Percentiles rank a stretch among this genome's conserved stretches.
phyloP scores from a whole-genome alignment of 805 yeast genomes.

The Ogataea ganodermae region DNA sequence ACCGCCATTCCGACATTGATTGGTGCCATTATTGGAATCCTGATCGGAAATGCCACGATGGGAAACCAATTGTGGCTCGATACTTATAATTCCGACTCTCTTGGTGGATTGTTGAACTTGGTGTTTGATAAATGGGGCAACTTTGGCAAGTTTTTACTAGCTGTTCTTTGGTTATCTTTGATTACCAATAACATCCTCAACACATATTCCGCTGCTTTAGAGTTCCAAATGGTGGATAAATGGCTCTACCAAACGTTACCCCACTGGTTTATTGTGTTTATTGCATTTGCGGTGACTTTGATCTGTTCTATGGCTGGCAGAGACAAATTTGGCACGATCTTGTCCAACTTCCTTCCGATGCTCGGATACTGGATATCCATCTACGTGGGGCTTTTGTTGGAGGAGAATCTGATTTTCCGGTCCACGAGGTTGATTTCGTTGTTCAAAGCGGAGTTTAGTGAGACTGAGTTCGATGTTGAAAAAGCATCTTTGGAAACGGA shows the following conservation, averaged over 20 bases:
- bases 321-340: constrained; percentile 66
- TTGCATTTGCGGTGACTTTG: constrained; percentile 62
- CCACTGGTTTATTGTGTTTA: constrained; percentile 73
- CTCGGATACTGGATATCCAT: constrained; percentile 89
- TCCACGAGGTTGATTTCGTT: constrained; percentile 41
- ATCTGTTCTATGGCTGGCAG: constrained; percentile 77
- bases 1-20: constrained; percentile 71
- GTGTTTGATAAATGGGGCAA: constrained; percentile 73
- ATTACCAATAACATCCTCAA: constrained; percentile 82
- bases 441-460: constrained; percentile 46
- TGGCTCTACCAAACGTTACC: constrained; percentile 60
- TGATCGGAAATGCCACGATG: constrained; percentile 68
- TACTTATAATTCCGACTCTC: constrained; percentile 58
- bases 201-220: constrained; percentile 78
- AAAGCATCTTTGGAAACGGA: constrained; percentile 37
- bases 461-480: constrained; percentile 41
- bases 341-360: constrained; percentile 86
- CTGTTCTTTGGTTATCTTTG: constrained; percentile 69
- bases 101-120: constrained; percentile 72
- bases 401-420: constrained; percentile 75
- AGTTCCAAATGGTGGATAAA: constrained; percentile 64
- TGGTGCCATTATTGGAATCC: constrained; percentile 72
- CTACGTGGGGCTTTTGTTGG: constrained; percentile 67
- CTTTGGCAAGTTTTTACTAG: constrained; percentile 74
- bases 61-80: constrained; percentile 56